Base-by-base conservation (phyloP, 306 rosid genomes). In the Mimosa bimucronata region DNA sequence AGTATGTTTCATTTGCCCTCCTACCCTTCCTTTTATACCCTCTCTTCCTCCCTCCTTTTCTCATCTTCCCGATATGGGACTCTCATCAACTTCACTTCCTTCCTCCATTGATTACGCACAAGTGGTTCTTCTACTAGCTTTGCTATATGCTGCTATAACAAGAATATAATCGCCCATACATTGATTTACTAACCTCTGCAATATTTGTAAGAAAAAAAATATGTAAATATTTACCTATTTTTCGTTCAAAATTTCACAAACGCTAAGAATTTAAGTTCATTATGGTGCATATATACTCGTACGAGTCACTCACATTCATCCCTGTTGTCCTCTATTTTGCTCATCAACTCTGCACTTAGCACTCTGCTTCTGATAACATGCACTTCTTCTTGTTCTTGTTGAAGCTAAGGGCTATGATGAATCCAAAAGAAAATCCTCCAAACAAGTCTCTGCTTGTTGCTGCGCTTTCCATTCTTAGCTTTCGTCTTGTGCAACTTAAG, bases 361-460 rank as follows among this genome's bases (percentile, higher is more conserved):
- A 50, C 21, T 46, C 53, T 14, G 53, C 53, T 50, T 16, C 8
- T 1, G 9, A 50, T 50, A 34, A 34, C 2, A 34, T 34, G 37
- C 5, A 34, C 48, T 11, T 44, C 48, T 16, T 50, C 9, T 50
- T 18, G 9, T n/a, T n/a, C 66, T 23, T 23, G 6, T 7, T 65
- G 1, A 37, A 38, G 11, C 73, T 42, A 55, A 62, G 57, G 55
- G 28, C 31, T 52, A 62, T 79, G 86, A 50, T 40, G 69, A 23
- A 45, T 73, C 85, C 83, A 82, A 55, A 82, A 82, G 29, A 82
- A 72, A 42, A 82, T 2, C 77, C 65, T 80, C 2, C 82, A 71
- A 41, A 72, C 44, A 7, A 75, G 78, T 66, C 52, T 62, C 2
- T 53, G 82, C 66, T 80, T 79, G 78, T 12, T 61, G 19, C 66